A percentile compares a stretch with the other conserved stretches of the same genome.
Conservation (phyloP, 805 yeast genomes). For the Starmera amethionina region DNA sequence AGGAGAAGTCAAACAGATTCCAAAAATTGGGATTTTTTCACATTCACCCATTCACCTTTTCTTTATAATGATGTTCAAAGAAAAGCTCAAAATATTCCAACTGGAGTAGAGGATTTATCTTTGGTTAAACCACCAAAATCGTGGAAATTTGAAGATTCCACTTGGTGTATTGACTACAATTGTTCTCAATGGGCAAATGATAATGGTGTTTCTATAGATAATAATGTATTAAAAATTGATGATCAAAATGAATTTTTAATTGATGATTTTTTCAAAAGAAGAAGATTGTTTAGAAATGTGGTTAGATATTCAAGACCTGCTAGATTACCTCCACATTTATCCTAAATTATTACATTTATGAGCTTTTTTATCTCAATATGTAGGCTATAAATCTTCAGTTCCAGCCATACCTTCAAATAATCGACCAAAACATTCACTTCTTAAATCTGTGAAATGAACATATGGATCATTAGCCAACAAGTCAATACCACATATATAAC, state of each 20-base stretch:
- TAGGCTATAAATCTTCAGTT: constrained; percentile 9
- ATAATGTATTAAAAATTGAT: constrained; percentile 17
- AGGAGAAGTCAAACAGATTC: constrained; percentile 46
- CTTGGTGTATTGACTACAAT: constrained; percentile 57
- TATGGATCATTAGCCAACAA: constrained; percentile 36
- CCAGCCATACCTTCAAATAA: constrained; percentile 45
- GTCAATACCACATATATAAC: constrained; percentile 42
- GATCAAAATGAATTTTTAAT: constrained; percentile 40
- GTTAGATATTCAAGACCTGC: constrained; percentile 34
- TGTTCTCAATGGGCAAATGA: constrained; percentile 43
- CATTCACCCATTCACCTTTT: constrained; percentile 48
- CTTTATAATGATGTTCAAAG: constrained; percentile 37
- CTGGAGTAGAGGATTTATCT: constrained; percentile 45
- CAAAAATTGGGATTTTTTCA: constrained; percentile 50
- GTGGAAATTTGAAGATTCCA: constrained; percentile 61
- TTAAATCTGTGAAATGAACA: constrained; percentile 35
- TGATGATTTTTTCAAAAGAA: constrained; percentile 43
- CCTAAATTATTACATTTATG: neutral
- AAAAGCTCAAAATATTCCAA: constrained; percentile 46
- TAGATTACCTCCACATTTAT: constrained; percentile 18
- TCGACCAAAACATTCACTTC: constrained; percentile 35
- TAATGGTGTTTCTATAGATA: constrained; percentile 24
- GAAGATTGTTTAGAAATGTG: constrained; percentile 46
- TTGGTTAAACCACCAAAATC: constrained; percentile 58
- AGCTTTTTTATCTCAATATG: too few relatives aligned